A percentile compares a stretch with the other conserved stretches of the same genome.
These are phyloP conservation scores for Dichomitus squalens DNA, from an alignment of 1,284 basidiomycete species.

Conservation along the genomic window DNA sequence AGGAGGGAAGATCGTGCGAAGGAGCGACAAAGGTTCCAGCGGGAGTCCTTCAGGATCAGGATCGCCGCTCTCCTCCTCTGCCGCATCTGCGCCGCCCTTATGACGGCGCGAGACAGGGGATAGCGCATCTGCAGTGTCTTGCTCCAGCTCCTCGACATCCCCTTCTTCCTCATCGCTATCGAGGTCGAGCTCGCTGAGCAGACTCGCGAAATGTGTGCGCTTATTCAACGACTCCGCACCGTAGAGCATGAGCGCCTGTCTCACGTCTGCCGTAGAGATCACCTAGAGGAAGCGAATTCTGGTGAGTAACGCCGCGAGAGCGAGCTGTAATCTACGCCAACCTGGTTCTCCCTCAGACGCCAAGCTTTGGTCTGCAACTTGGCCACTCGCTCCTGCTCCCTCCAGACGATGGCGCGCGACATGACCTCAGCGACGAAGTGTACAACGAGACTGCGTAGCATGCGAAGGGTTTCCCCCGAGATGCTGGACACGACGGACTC, in stretches of 20 bases:
- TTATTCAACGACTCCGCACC: conserved; percentile 34
- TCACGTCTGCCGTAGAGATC: conserved; percentile 45
- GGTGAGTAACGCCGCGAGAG: neutral
- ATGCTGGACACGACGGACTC: conserved; percentile 31
- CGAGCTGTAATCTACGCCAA: conserved; percentile 14
- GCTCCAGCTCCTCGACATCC: neutral
- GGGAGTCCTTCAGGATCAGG: neutral
- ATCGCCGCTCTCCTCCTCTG: neutral
- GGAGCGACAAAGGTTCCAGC: conserved; percentile 10
- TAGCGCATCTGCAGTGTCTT: neutral
- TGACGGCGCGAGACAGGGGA: neutral
- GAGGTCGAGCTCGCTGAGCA: conserved; percentile 25
- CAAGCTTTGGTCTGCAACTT: conserved; percentile 63
- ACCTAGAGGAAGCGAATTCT: conserved; percentile 22
- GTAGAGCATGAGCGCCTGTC: conserved; percentile 46
- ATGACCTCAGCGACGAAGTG: conserved; percentile 54
- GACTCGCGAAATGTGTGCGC: conserved; percentile 38
- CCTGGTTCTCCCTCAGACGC: conserved; percentile 39
- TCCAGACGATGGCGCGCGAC: conserved; percentile 50
- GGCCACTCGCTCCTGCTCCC: conserved; percentile 56
- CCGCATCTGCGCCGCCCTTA: neutral
- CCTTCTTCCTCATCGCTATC: conserved; percentile 22
- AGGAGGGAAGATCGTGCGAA: conserved; percentile 31
- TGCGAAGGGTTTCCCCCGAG: conserved; percentile 32
- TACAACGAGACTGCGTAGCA: conserved; percentile 45